Evolutionary conservation across 225 moss, liverwort and hornwort genomes (phyloP).

Genomic region (Thuidium tamariscinum): DNA sequence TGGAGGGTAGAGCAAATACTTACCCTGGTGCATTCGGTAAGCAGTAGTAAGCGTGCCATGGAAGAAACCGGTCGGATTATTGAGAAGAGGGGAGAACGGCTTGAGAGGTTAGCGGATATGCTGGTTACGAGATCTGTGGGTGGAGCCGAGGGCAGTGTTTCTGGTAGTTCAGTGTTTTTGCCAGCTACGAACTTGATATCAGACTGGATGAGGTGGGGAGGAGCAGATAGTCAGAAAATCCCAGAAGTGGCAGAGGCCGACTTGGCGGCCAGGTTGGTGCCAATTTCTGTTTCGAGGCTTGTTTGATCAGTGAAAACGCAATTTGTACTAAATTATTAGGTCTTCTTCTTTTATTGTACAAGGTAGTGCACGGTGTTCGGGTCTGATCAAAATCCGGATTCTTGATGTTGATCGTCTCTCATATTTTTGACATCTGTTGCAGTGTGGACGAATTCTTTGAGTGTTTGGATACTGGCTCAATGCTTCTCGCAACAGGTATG

Average conservation of each 20-base stretch:
- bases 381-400: background rate
- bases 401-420: background rate
- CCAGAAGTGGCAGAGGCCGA: conserved; percentile 80
- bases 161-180: conserved; percentile 51
- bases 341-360: background rate
- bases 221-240: conserved; percentile 51
- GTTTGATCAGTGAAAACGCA: background rate
- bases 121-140: conserved; percentile 31
- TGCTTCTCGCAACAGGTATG: conserved; percentile 63
- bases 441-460: conserved; percentile 99
- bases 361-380: background rate
- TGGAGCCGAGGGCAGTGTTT: conserved; percentile 40
- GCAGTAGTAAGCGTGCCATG: conserved; percentile 39
- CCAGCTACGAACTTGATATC: conserved; percentile 92
- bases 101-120: conserved; percentile 37
- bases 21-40: conserved; percentile 43
- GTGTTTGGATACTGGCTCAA: conserved; percentile 89
- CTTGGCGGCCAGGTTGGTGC: conserved; percentile 76
- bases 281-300: conserved; percentile 32
- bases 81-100: conserved; percentile 53
- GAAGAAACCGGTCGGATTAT: conserved; percentile 15
- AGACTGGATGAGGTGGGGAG: conserved; percentile 97
- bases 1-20: conserved; percentile 69
- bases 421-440: conserved; percentile 11
- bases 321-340: background rate